These are phyloP conservation scores for Physocladia obscura DNA, from an alignment of 192 early-diverging fungal genomes.

Conservation along the genomic window DNA sequence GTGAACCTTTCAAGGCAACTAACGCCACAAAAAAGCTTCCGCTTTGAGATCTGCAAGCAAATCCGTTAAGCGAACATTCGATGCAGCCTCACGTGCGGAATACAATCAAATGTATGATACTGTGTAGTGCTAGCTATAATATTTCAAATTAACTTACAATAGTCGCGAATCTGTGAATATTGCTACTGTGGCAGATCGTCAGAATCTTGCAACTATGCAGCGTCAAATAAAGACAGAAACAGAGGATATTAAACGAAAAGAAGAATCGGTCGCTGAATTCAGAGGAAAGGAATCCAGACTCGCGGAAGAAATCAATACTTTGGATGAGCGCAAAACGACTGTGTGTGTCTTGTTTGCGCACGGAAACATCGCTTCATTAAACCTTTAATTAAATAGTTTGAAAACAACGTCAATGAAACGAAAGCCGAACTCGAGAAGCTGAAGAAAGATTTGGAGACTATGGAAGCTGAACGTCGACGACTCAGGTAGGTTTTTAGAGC, in stretches of 20 bases:
- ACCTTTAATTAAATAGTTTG: too few species aligned
- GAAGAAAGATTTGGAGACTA: slow-evolving; percentile 55
- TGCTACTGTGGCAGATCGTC: slow-evolving; percentile 67
- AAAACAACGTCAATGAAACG: slow-evolving; percentile 24
- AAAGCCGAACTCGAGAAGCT: slow-evolving; percentile 51
- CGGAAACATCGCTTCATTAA: too few species aligned
- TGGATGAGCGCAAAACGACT: slow-evolving; percentile 27
- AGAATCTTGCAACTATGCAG: slow-evolving; percentile 66
- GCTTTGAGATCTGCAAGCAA: slow-evolving; percentile 11
- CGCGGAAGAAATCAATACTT: slow-evolving; percentile 43
- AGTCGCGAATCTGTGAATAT: slow-evolving; percentile 74
- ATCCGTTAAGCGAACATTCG: neutral
- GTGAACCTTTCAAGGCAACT: too few species aligned
- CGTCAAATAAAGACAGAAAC: slow-evolving; percentile 63
- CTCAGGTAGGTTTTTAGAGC: too few species aligned
- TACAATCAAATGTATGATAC: slow-evolving; percentile 50
- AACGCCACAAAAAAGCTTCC: neutral
- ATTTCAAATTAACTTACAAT: neutral
- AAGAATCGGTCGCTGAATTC: slow-evolving; percentile 12
- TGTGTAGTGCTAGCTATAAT: neutral
- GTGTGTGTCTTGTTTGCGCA: neutral
- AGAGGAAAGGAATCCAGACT: slow-evolving; percentile 43
- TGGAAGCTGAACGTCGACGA: slow-evolving; percentile 64
- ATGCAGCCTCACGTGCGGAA: slow-evolving; percentile 26
- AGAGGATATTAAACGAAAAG: slow-evolving; percentile 59